Conservation (phyloP, 2,329 filamentous ascomycete species). For the Huntiella moniliformis region DNA sequence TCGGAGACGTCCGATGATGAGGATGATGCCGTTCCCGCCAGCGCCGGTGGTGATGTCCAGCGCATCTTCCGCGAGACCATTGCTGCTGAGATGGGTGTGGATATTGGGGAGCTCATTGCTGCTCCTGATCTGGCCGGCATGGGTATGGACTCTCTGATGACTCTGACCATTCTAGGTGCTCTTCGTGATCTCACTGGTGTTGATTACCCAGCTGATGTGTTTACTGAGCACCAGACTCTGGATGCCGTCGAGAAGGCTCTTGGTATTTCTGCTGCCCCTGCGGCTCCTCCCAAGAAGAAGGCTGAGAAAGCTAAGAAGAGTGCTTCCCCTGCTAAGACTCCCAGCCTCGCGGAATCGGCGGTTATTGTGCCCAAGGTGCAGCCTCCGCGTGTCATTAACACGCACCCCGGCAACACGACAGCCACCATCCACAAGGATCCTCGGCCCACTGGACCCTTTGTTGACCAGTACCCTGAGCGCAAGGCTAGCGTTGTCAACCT, state of each 20-base stretch:
- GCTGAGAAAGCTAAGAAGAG: conserved; percentile 15
- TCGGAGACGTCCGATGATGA: conserved; percentile 26
- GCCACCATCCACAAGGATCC: conserved; percentile 28
- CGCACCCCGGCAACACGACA: conserved; percentile 21
- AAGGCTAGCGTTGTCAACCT: conserved; percentile 29
- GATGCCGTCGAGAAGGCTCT: conserved; percentile 47
- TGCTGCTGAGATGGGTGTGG: conserved; percentile 54
- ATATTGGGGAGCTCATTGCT: conserved; percentile 40
- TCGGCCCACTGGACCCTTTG: conserved; percentile 18
- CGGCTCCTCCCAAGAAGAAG: conserved; percentile 18
- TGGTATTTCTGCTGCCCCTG: conserved; percentile 28
- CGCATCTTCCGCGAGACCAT: conserved; percentile 44
- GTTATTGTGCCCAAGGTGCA: conserved; percentile 7
- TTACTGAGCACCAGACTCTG: conserved; percentile 42
- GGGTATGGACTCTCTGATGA: conserved; percentile 41
- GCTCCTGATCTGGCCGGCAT: conserved; percentile 35
- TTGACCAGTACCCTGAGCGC: conserved; percentile 29
- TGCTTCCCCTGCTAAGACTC: not conserved
- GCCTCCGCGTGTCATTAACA: conserved; percentile 16
- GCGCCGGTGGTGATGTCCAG: conserved; percentile 21
- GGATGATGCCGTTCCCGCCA: conserved; percentile 13
- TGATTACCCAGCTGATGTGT: conserved; percentile 38
- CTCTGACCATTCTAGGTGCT: conserved; percentile 33
- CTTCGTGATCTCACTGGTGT: conserved; percentile 35
- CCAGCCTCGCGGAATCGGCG: conserved; percentile 10